Evolutionary conservation across 257 asterid genomes (phyloP).

Genomic region (Solanum chmielewskii): DNA sequence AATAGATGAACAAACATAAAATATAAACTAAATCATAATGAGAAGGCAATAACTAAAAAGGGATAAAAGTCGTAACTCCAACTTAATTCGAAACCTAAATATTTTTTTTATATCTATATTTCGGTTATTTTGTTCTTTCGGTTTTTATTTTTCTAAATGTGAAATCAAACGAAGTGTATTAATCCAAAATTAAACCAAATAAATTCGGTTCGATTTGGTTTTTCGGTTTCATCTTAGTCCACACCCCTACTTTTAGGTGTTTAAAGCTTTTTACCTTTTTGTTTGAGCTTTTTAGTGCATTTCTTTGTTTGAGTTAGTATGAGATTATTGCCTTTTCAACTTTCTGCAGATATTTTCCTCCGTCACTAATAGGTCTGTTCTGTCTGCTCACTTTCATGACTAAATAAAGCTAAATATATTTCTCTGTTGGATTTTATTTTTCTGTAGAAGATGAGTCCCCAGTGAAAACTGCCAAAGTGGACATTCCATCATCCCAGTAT

Average conservation of each 20-base stretch:
- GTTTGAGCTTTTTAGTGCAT: background rate
- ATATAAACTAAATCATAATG: too few species aligned
- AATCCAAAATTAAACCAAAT: background rate
- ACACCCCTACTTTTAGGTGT: background rate
- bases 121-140: too few species aligned
- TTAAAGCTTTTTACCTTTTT: background rate
- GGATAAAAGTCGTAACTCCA: too few species aligned
- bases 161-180: background rate
- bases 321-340: background rate
- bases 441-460: conserved; percentile 64
- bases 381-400: background rate
- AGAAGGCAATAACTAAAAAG: too few species aligned
- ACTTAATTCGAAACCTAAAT: too few species aligned
- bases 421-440: background rate
- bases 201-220: background rate
- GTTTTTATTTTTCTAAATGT: too few species aligned
- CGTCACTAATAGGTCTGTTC: background rate
- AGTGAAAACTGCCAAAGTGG: conserved; percentile 66
- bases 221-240: background rate
- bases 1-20: too few species aligned
- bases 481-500: conserved; percentile 39
- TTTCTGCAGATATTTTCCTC: background rate
- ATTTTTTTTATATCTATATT: too few species aligned
- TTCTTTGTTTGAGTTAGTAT: background rate
- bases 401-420: background rate